Evolutionary conservation across 1,284 basidiomycete species (phyloP), one percentile per base, ranked within the genome.

Genomic region (Heterobasidion irregulare): DNA sequence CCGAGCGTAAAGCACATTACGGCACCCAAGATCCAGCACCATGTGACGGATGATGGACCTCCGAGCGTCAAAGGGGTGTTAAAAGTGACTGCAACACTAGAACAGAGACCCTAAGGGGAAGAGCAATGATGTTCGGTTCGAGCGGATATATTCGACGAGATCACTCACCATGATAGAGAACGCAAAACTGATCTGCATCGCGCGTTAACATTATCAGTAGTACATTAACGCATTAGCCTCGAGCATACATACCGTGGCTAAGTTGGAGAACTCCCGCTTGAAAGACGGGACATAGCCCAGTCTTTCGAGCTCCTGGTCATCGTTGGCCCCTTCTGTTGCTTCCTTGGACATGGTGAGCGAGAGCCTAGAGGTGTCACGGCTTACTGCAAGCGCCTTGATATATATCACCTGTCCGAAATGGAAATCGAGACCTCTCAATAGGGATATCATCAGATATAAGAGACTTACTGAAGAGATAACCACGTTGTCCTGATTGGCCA

Each of bases 21-120:
- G 1, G 84, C 78, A n/a, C 89, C 89, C 4, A 87, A 67, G 58
- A 89, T 83, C 89, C 90, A 92, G 64, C 87, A 90, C 89, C 89
- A 90, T 2, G 82, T 81, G 38, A 84, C 87, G n/a, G 84, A 82
- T n/a, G 87, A 73, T 12, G 90, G 90, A 2, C 90, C 90, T 5
- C 89, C 90, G 2, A 85, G 75, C 12, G 82, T 71, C 44, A 92
- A 70, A 0, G 90, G 90, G 0, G 87, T 89, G 61, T 91, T 87
- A 74, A 92, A 89, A 0, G 90, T 92, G 26, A 83, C 90, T 1
- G 89, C 82, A 47, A 92, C 80, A 60, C 85, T 88, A 4, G 88
- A 89, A 68, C 87, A 90, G 26, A 92, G 72, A 36, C 89, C 87
- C 81, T 82, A 58, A 1, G 26, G 53, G 47, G 18, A 43, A 15